Percentiles rank a stretch among this genome's conserved stretches.
Evolutionary conservation across 768 basidiomycete species (phyloP).

Genomic region (Kwoniella botswanensis): DNA sequence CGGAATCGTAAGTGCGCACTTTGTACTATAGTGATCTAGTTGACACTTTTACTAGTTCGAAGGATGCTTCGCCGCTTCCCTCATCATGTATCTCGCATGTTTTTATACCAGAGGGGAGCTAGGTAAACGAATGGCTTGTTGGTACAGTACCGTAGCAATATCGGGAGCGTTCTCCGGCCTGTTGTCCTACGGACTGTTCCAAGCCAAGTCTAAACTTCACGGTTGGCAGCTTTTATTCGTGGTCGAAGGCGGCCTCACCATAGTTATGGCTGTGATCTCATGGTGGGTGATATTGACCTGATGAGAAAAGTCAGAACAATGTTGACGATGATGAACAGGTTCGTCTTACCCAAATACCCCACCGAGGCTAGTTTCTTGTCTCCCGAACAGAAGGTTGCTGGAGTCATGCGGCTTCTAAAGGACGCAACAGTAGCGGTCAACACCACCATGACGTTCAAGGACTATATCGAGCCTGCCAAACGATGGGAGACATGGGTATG

Average conservation of each 20-base stretch:
- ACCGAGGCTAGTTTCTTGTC: conserved; percentile 24
- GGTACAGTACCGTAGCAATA: conserved; percentile 30
- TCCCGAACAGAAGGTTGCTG: conserved; percentile 27
- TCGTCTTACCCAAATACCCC: conserved; percentile 28
- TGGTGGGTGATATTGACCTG: conserved; percentile 11
- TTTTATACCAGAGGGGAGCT: conserved; percentile 35
- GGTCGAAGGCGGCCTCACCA: conserved; percentile 34
- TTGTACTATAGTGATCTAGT: not conserved
- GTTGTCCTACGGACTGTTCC: conserved; percentile 33
- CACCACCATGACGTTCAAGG: conserved; percentile 14
- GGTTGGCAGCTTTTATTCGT: conserved; percentile 42
- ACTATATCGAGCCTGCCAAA: conserved; percentile 24
- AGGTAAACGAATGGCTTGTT: conserved; percentile 30
- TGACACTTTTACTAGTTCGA: conserved; percentile 16
- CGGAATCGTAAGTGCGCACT: conserved; percentile 7
- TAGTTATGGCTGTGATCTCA: conserved; percentile 15
- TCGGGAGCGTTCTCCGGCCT: conserved; percentile 33
- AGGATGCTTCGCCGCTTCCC: conserved; percentile 34
- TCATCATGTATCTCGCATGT: conserved; percentile 31
- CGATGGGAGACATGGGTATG: conserved; percentile 34
- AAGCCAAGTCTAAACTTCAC: conserved; percentile 19
- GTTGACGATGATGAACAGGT: conserved; percentile 10
- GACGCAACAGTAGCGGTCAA: conserved; percentile 34
- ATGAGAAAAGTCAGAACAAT: not conserved
- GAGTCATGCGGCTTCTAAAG: conserved; percentile 25